A percentile compares a stretch with the other conserved stretches of the same genome.
Conservation (phyloP, 2,329 filamentous ascomycete species). For the Fusarium humuli region DNA sequence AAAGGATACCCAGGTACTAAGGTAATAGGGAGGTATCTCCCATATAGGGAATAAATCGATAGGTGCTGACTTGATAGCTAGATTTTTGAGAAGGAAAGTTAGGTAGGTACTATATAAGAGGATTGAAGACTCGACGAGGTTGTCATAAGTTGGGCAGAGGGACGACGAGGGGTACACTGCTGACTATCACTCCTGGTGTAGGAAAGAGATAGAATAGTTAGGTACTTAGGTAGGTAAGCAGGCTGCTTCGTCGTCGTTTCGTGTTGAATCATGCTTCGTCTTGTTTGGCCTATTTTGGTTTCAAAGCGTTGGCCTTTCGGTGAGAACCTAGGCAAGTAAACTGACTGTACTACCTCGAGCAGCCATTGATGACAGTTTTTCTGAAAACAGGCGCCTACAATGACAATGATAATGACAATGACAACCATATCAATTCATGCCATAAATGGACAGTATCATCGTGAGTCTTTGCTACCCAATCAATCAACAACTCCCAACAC, state of each 20-base stretch:
- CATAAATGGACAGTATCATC: conserved; percentile 11
- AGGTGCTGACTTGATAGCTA: no score
- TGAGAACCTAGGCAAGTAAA: not conserved
- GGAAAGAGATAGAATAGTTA: no score
- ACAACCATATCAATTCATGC: conserved; percentile 10
- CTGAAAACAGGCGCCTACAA: not conserved
- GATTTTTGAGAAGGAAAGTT: no score
- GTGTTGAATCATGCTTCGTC: not conserved
- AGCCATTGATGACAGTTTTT: not conserved
- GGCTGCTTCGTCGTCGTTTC: not conserved
- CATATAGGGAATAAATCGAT: no score
- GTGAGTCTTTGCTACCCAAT: conserved; percentile 10
- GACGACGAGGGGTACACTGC: no score
- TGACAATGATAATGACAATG: not conserved
- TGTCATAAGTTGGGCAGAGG: no score
- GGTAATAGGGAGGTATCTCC: no score
- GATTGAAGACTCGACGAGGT: no score
- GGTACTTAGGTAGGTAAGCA: not conserved
- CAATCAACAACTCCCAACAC: not conserved
- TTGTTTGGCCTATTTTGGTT: conserved; percentile 3
- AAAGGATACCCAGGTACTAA: no score
- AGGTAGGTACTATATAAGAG: no score
- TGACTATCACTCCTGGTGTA: no score
- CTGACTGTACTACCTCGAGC: not conserved
- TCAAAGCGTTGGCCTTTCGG: not conserved